Percentiles rank a stretch among this genome's conserved stretches.
Conservation (phyloP, 768 basidiomycete genomes). For the Sporobolomyces roseus region DNA sequence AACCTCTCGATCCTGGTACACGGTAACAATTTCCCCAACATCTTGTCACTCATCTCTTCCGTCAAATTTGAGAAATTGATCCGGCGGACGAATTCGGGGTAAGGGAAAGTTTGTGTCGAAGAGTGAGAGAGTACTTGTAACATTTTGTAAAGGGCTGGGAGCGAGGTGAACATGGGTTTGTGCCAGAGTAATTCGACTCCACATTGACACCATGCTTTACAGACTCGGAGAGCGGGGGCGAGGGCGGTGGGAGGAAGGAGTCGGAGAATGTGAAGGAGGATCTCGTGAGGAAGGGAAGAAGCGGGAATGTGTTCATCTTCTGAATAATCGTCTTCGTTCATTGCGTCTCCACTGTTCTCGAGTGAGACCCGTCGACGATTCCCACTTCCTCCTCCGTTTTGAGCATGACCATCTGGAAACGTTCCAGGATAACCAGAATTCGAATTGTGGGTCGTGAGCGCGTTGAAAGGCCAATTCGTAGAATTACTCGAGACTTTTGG, state of each 20-base stretch:
- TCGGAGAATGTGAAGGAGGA: slow-evolving; percentile 86
- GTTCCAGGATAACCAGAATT: not conserved
- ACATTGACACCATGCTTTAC: slow-evolving; percentile 90
- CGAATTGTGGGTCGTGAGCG: not conserved
- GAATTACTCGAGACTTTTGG: slow-evolving; percentile 26
- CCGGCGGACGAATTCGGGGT: slow-evolving; percentile 79
- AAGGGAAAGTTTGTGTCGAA: slow-evolving; percentile 71
- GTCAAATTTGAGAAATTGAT: slow-evolving; percentile 79
- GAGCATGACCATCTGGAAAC: slow-evolving; percentile 8
- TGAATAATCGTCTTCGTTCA: not conserved
- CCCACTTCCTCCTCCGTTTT: not conserved
- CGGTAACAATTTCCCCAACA: slow-evolving; percentile 66
- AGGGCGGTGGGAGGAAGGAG: slow-evolving; percentile 70
- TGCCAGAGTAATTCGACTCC: slow-evolving; percentile 93
- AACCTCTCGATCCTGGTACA: slow-evolving; percentile 81
- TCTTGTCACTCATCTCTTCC: slow-evolving; percentile 65
- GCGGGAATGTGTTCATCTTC: slow-evolving; percentile 30
- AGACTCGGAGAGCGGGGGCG: slow-evolving; percentile 70
- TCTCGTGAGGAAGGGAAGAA: slow-evolving; percentile 69
- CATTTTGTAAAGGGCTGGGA: slow-evolving; percentile 71
- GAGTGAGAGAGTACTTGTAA: slow-evolving; percentile 59
- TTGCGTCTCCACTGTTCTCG: no score
- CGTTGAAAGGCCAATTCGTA: slow-evolving; percentile 37
- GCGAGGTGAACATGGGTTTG: slow-evolving; percentile 70
- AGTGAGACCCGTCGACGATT: no score